Conservation (phyloP, 306 rosid genomes). For the Begonia fuchsioides region DNA sequence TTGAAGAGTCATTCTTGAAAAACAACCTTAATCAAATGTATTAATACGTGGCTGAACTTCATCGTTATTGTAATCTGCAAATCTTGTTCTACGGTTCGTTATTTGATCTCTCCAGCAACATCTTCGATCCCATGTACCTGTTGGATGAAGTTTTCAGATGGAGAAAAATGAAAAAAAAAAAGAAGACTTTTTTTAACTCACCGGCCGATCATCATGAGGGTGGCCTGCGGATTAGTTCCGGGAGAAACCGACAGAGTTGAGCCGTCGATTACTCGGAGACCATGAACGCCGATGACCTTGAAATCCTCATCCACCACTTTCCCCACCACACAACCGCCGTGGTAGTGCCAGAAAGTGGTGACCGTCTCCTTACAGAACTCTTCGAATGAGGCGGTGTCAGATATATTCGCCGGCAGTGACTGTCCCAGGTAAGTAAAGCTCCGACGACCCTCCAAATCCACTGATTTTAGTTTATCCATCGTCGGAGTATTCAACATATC, state of each 20-base stretch:
- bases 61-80: no score
- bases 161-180: no score
- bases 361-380: constrained; percentile 6
- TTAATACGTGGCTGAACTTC: no score
- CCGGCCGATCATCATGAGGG: constrained; percentile 20
- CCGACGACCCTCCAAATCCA: not conserved
- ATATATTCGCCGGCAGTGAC: constrained; percentile 1
- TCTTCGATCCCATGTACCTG: no score
- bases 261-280: constrained; percentile 14
- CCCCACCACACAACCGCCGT: constrained; percentile 16
- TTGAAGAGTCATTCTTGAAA: no score
- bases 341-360: constrained; percentile 20
- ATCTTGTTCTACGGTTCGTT: no score
- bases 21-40: no score
- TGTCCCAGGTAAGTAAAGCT: not conserved
- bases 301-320: constrained; percentile 16
- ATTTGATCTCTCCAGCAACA: no score
- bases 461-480: constrained; percentile 1
- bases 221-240: constrained; percentile 20
- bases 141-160: no score
- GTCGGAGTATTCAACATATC: constrained; percentile 1
- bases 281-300: constrained; percentile 5
- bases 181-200: no score
- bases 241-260: constrained; percentile 10
- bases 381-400: not conserved